These are phyloP conservation scores for Calocybe gambosa DNA, from an alignment of 1,284 basidiomycete species.

Conservation along the genomic window DNA sequence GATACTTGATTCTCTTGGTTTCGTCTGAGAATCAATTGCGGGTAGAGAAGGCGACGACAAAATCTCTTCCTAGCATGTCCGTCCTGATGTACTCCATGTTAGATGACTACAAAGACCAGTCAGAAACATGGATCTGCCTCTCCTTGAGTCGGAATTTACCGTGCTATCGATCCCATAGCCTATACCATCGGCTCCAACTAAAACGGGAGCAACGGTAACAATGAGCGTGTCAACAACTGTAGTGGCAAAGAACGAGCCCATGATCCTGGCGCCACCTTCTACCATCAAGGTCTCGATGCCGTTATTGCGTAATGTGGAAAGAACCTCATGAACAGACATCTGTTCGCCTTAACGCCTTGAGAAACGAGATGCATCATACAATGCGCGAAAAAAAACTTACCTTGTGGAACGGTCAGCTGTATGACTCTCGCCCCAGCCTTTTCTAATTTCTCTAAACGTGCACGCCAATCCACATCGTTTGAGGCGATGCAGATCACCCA, in stretches of 20 bases:
- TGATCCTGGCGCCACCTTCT: conserved; percentile 87
- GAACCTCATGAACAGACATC: conserved; percentile 46
- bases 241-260: conserved; percentile 65
- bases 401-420: conserved; percentile 27
- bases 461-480: conserved; percentile 30
- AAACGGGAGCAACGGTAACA: conserved; percentile 76
- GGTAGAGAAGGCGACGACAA: conserved; percentile 9
- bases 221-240: conserved; percentile 64
- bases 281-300: conserved; percentile 84
- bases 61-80: conserved; percentile 11
- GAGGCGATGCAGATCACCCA: conserved; percentile 59
- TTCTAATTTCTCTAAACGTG: conserved; percentile 39
- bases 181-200: conserved; percentile 73
- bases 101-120: conserved; percentile 5
- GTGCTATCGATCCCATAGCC: conserved; percentile 36
- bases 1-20: too few species aligned
- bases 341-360: conserved; percentile 11
- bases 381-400: conserved; percentile 1
- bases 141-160: conserved; percentile 3
- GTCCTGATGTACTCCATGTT: conserved; percentile 9
- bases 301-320: conserved; percentile 43
- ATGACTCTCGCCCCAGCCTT: conserved; percentile 51
- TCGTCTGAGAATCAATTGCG: neutral
- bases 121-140: neutral
- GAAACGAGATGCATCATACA: neutral